Percentiles rank a stretch among this genome's conserved stretches.
These are phyloP conservation scores for Pyricularia grisea DNA, from an alignment of 2,329 filamentous ascomycete species.

Conservation along the genomic window DNA sequence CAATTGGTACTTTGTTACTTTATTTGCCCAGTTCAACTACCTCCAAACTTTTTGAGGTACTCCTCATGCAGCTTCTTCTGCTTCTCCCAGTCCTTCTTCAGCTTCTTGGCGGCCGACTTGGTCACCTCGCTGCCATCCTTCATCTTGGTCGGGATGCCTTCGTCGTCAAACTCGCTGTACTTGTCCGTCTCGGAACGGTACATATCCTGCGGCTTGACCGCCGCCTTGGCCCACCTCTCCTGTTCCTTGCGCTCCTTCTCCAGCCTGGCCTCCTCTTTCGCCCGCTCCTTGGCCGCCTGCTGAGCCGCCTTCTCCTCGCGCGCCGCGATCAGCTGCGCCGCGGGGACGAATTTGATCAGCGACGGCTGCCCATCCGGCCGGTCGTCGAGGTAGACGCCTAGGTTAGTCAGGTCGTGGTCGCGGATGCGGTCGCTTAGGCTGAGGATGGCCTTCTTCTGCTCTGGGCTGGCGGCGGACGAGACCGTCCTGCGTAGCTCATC, in stretches of 20 bases:
- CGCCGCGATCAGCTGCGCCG: slow-evolving; percentile 40
- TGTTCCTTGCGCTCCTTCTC: slow-evolving; percentile 37
- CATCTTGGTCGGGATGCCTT: slow-evolving; percentile 71
- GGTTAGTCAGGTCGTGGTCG: slow-evolving; percentile 69
- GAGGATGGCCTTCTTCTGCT: slow-evolving; percentile 59
- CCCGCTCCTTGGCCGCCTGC: slow-evolving; percentile 48
- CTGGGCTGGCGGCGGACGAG: slow-evolving; percentile 26
- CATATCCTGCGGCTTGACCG: slow-evolving; percentile 43
- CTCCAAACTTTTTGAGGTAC: slow-evolving; percentile 28
- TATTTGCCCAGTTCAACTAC: not conserved
- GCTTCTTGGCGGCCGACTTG: slow-evolving; percentile 71
- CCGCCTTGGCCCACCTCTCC: slow-evolving; percentile 47
- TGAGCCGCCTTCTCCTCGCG: slow-evolving; percentile 50
- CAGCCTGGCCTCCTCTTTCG: slow-evolving; percentile 45
- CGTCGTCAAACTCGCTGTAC: slow-evolving; percentile 72
- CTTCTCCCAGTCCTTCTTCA: slow-evolving; percentile 81
- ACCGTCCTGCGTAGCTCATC: slow-evolving; percentile 52
- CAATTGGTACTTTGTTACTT: not conserved
- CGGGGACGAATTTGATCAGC: slow-evolving; percentile 59
- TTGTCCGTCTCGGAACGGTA: slow-evolving; percentile 40
- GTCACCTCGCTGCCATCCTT: slow-evolving; percentile 70
- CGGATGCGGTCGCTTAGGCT: slow-evolving; percentile 70
- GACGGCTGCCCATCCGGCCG: slow-evolving; percentile 55
- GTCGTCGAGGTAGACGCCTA: slow-evolving; percentile 85
- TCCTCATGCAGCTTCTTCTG: slow-evolving; percentile 81